Percentiles rank a stretch among this genome's conserved stretches.
Conservation (phyloP, 2,329 filamentous ascomycete species). For the Penicillium crustosum region DNA sequence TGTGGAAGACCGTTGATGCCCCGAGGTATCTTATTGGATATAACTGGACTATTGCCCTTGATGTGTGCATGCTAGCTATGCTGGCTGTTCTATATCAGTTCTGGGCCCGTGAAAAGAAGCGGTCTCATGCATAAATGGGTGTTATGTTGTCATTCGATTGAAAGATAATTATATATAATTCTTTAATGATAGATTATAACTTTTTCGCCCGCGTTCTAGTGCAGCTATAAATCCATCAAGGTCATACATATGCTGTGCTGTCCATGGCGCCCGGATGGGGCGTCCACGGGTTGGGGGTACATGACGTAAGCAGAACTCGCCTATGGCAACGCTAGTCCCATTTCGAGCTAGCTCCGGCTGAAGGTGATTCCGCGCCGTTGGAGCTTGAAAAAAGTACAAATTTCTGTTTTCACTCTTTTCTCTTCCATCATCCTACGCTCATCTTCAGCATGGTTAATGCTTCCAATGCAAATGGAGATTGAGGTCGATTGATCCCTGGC, state of each 20-base stretch:
- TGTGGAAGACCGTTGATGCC: slow-evolving; percentile 32
- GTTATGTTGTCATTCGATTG: no score
- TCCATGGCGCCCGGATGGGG: no score
- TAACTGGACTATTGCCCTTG: slow-evolving; percentile 30
- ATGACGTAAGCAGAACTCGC: slow-evolving; percentile 6
- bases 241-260: no score
- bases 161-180: no score
- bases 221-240: not conserved
- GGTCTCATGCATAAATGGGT: not conserved
- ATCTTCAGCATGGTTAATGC: slow-evolving; percentile 22
- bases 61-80: slow-evolving; percentile 30
- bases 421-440: slow-evolving; percentile 21
- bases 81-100: slow-evolving; percentile 19
- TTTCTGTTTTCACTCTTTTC: slow-evolving; percentile 24
- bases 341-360: slow-evolving; percentile 27
- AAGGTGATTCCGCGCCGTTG: slow-evolving; percentile 28
- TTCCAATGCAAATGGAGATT: slow-evolving; percentile 14
- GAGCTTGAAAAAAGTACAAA: slow-evolving; percentile 37
- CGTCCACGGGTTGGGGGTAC: no score
- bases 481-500: not conserved
- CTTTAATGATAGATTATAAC: no score
- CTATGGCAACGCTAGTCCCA: slow-evolving; percentile 3
- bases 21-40: slow-evolving; percentile 32
- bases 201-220: no score
- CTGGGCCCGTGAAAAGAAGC: slow-evolving; percentile 19